Conservation (phyloP, 495 filamentous ascomycete species). For the Daldinia concentrica region DNA sequence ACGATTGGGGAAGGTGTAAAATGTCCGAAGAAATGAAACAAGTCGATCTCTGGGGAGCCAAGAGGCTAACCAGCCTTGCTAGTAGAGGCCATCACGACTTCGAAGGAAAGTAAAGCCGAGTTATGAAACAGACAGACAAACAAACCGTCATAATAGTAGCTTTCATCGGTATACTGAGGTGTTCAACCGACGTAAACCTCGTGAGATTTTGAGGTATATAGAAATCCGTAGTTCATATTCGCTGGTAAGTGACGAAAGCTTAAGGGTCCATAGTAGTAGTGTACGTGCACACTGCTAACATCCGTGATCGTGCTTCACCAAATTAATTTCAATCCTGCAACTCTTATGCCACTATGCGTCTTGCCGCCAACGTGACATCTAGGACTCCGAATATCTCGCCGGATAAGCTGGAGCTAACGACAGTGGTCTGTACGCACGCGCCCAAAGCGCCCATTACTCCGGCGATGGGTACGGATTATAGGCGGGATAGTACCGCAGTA, state of each 20-base stretch:
- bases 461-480: conserved; percentile 21
- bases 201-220: conserved; percentile 9
- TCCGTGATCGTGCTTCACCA: conserved; percentile 19
- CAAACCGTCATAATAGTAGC: conserved; percentile 14
- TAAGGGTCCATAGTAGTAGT: conserved; percentile 2
- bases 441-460: conserved; percentile 30
- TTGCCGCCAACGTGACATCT: conserved; percentile 35
- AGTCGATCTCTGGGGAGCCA: conserved; percentile 41
- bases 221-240: not conserved
- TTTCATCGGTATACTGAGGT: conserved; percentile 9
- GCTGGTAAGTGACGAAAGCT: conserved; percentile 8
- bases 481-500: conserved; percentile 27
- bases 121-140: conserved; percentile 38
- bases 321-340: conserved; percentile 18
- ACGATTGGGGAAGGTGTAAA: conserved; percentile 44
- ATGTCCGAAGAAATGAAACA: conserved; percentile 42
- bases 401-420: conserved; percentile 31
- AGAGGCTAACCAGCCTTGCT: conserved; percentile 23
- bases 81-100: conserved; percentile 32
- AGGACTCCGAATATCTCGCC: conserved; percentile 12
- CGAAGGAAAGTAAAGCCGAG: conserved; percentile 39
- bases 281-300: conserved; percentile 6
- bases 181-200: conserved; percentile 4
- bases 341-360: conserved; percentile 20
- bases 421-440: conserved; percentile 37